Conservation (phyloP, 208 protist species). For the Trichomonas vaginalis region DNA sequence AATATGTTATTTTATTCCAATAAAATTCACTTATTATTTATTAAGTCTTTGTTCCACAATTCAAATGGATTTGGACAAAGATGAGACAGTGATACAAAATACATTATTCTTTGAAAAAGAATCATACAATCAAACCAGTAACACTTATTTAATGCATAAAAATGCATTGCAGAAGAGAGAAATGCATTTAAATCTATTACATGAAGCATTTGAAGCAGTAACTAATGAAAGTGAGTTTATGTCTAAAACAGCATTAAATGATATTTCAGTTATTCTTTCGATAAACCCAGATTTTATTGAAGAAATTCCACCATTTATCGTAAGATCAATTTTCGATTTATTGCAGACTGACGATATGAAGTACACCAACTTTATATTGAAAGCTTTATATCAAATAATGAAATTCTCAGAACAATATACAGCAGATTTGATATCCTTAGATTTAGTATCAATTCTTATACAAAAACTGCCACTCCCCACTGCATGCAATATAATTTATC, state of each 20-base stretch:
- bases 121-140: too few relatives aligned
- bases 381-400: background rate
- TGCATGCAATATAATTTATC: background rate
- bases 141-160: too few relatives aligned
- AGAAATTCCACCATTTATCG: background rate
- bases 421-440: background rate
- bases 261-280: background rate
- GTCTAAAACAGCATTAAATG: background rate
- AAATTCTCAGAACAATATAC: background rate
- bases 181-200: background rate
- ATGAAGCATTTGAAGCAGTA: background rate
- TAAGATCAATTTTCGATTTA: background rate
- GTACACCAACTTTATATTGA: background rate
- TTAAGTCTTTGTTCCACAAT: too few relatives aligned
- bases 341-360: background rate
- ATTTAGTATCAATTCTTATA: background rate
- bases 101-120: too few relatives aligned
- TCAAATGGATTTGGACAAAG: too few relatives aligned
- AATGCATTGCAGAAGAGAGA: too few relatives aligned
- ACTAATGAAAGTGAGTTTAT: background rate
- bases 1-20: too few relatives aligned
- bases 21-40: too few relatives aligned
- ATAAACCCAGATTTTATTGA: background rate
- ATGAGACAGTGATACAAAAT: too few relatives aligned
- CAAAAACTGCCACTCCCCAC: background rate